A percentile compares a stretch with the other conserved stretches of the same genome.
phyloP scores from a whole-genome alignment of 306 rosid genomes.

The Dryas octopetala region DNA sequence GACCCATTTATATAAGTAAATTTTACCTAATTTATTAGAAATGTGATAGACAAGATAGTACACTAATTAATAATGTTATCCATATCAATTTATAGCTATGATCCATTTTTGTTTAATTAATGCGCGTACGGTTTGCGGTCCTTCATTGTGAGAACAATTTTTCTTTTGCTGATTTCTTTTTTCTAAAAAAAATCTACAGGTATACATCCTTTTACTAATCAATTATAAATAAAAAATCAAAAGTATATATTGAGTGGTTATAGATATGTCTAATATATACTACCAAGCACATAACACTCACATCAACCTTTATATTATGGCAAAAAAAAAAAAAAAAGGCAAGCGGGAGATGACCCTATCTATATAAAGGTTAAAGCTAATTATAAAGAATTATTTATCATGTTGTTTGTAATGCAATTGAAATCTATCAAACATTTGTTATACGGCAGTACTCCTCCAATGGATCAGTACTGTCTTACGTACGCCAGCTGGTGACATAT shows the following conservation, averaged over 20 bases:
- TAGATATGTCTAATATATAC: too few relatives aligned
- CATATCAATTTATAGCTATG: too few relatives aligned
- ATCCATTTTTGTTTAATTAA: not conserved
- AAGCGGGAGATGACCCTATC: not conserved
- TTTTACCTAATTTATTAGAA: too few relatives aligned
- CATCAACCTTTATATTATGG: not conserved
- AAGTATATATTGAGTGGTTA: too few relatives aligned
- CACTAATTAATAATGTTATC: too few relatives aligned
- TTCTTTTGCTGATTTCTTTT: not conserved
- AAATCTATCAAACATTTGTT: not conserved
- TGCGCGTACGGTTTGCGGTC: slow-evolving; percentile 10
- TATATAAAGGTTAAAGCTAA: not conserved
- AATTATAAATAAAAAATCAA: too few relatives aligned
- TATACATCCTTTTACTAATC: too few relatives aligned
- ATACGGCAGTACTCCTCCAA: not conserved
- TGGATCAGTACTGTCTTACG: not conserved
- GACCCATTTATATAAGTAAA: too few relatives aligned
- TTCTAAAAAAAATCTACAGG: not conserved
- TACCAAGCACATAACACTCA: not conserved
- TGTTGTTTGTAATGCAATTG: not conserved
- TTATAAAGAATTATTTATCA: not conserved
- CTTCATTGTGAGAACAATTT: slow-evolving; percentile 3
- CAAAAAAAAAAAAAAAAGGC: not conserved
- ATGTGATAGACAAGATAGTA: too few relatives aligned
- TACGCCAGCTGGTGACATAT: not conserved